Conservation (phyloP, 768 basidiomycete species). For the Leccinum imitatum region DNA sequence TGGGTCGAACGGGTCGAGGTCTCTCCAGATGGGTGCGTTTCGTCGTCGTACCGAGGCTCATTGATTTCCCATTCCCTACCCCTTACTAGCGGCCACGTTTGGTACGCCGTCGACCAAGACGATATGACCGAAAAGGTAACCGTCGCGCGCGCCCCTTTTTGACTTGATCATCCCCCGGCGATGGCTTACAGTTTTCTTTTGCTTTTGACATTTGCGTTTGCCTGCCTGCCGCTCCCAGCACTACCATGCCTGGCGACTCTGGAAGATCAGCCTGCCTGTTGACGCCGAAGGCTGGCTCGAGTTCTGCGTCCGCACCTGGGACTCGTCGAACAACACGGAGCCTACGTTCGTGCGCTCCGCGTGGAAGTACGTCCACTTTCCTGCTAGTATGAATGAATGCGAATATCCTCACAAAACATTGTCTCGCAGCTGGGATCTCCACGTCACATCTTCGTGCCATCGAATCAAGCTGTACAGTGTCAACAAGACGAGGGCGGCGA, state of each 20-base stretch:
- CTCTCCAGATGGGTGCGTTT: conserved; percentile 26
- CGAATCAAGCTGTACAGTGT: conserved; percentile 57
- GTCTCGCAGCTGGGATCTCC: conserved; percentile 46
- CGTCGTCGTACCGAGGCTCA: background rate
- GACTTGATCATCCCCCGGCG: background rate
- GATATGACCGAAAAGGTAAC: conserved; percentile 18
- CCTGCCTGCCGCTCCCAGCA: conserved; percentile 32
- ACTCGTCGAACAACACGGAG: conserved; percentile 57
- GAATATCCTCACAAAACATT: background rate
- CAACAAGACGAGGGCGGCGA: conserved; percentile 42
- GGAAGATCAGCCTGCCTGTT: conserved; percentile 51
- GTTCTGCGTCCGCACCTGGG: conserved; percentile 56
- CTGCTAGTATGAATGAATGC: background rate
- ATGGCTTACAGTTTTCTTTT: background rate
- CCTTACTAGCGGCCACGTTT: conserved; percentile 13
- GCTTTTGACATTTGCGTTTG: background rate
- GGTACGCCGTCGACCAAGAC: conserved; percentile 17
- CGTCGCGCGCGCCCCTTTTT: background rate
- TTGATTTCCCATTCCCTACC: background rate
- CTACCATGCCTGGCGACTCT: conserved; percentile 55
- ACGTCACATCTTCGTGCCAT: conserved; percentile 53
- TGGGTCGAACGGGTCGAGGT: conserved; percentile 60
- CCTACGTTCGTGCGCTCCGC: conserved; percentile 54
- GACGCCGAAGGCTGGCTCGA: conserved; percentile 59
- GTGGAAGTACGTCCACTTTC: conserved; percentile 43